Conservation (phyloP, 805 yeast species). For the Lachancea kluyveri region DNA sequence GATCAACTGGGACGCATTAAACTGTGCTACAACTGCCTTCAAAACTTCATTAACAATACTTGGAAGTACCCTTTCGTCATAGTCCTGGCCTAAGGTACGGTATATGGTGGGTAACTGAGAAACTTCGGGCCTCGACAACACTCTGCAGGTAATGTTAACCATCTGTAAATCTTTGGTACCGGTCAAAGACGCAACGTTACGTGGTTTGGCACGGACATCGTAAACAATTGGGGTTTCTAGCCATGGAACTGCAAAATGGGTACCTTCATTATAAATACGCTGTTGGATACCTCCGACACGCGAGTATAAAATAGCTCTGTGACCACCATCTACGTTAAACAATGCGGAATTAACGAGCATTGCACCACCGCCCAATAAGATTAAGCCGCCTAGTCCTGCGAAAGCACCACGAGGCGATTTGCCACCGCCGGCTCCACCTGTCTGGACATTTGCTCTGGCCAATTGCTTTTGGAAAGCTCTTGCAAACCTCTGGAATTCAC, state of each 20-base stretch:
- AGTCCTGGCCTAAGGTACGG: constrained; percentile 89
- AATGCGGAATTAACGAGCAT: constrained; percentile 48
- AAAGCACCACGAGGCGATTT: constrained; percentile 46
- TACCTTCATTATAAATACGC: constrained; percentile 83
- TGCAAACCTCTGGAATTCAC: constrained; percentile 49
- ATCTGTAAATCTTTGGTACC: constrained; percentile 98
- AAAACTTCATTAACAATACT: constrained; percentile 97
- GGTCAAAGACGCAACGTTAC: constrained; percentile 91
- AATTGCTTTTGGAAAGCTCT: constrained; percentile 43
- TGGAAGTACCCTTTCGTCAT: constrained; percentile 95
- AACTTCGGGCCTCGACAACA: constrained; percentile 82
- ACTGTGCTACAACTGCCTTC: constrained; percentile 95
- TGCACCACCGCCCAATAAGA: constrained; percentile 54
- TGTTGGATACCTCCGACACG: constrained; percentile 81
- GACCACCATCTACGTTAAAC: constrained; percentile 97
- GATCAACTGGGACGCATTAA: constrained; percentile 95
- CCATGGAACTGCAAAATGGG: constrained; percentile 93
- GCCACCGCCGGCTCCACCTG: constrained; percentile 32
- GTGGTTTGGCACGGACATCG: constrained; percentile 95
- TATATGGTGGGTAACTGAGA: constrained; percentile 73
- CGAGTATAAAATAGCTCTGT: constrained; percentile 90
- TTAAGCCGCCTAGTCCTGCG: constrained; percentile 58
- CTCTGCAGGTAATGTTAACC: constrained; percentile 99
- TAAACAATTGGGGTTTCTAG: constrained; percentile 86
- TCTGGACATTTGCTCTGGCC: constrained; percentile 34